Evolutionary conservation across 495 filamentous ascomycete species (phyloP), one percentile per base, ranked within the genome.

Genomic region (Trichoderma erinaceum): DNA sequence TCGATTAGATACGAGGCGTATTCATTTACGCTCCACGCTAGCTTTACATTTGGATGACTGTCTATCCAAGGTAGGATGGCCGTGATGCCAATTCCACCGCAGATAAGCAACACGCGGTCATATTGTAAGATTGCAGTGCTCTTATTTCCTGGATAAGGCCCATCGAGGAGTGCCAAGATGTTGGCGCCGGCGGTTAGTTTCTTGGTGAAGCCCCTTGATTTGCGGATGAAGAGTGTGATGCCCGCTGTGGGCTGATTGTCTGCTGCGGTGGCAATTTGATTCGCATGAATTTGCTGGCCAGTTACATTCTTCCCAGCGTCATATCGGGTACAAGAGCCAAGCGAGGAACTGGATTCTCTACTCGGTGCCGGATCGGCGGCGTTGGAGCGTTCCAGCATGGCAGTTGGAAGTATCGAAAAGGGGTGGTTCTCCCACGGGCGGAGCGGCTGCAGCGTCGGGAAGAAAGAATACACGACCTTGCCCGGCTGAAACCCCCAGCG

Each of bases 381-480:
- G 5, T 35, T 41, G 32, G 4, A 41, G 5, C 10, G 18, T 27
- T 16, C 27, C 12, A 77, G 66, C 68, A 75, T 63, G 12, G 73
- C 64, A 18, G 75, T 78, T 23, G 76, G 72, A 0, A 76, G 29
- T 0, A 81, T 67, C 3, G 80, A 83, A 67, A 83, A 84, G 1
- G 81, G 82, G 68, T 84, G 82, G 63, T 80, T 84, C 70, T 83
- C 80, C 82, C 82, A 84, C 0, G 74, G 71, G 12, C 78, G 75
- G 38, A 72, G 68, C 2, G 68, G 71, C 50, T 52, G 73, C 4
- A 83, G 65, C 2, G 77, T 80, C 0, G 81, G 82, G 69, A 83
- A 82, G 66, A 80, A 82, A 12, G 75, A 70, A 65, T 82, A 82
- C 2, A 71, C 79, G 48, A 78, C 74, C n/a, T 71, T 64, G 0